Evolutionary conservation across 192 early-diverging fungal species (phyloP).

Genomic region (Rhizophagus sp.): DNA sequence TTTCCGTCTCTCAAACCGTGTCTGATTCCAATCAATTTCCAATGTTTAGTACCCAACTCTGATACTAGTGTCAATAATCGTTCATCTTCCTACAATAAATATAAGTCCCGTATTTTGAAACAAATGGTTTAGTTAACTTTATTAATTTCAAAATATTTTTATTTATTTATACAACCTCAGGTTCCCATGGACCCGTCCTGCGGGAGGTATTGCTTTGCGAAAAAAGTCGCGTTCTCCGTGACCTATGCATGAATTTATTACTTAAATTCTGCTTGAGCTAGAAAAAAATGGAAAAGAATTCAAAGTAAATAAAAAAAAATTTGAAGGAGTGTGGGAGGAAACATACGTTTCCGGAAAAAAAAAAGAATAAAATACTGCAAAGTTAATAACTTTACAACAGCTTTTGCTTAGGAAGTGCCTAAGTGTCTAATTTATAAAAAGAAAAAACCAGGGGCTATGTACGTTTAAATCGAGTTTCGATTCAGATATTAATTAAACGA

Average conservation of each 20-base stretch:
- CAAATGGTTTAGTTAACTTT: too few relatives aligned
- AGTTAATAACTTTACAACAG: background rate
- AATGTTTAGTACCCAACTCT: slow-evolving; percentile 16
- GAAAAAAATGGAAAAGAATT: background rate
- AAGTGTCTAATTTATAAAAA: background rate
- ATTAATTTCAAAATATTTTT: too few relatives aligned
- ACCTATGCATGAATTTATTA: background rate
- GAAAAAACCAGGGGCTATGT: background rate
- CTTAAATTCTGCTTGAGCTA: background rate
- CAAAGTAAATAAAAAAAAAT: background rate
- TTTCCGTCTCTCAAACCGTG: slow-evolving; percentile 29
- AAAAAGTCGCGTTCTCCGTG: background rate
- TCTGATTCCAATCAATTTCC: slow-evolving; percentile 24
- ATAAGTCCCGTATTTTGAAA: background rate
- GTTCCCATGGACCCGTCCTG: background rate
- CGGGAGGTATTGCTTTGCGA: background rate
- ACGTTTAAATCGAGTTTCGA: background rate
- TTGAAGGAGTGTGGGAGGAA: background rate
- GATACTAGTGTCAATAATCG: background rate
- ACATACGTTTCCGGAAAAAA: background rate
- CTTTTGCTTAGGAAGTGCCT: background rate
- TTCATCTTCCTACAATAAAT: slow-evolving; percentile 27
- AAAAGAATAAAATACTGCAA: background rate
- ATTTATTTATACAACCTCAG: background rate
- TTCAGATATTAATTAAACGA: background rate